A percentile compares a stretch with the other conserved stretches of the same genome.
Conservation (phyloP, 2,329 filamentous ascomycete genomes). For the Aureobasidium sp. region DNA sequence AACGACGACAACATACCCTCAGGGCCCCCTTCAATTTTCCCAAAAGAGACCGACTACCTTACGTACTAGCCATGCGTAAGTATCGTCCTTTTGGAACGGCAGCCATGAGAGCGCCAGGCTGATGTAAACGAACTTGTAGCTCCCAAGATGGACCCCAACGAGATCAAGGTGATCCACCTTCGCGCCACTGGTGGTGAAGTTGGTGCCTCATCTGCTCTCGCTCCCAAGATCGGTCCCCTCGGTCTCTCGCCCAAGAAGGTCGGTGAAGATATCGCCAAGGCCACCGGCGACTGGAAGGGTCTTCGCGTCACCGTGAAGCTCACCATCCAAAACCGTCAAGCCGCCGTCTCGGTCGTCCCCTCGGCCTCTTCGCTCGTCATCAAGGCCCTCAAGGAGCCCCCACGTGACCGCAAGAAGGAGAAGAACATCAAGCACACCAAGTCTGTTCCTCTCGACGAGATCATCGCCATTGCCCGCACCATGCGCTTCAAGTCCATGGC, state of each 20-base stretch:
- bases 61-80: conserved; percentile 64
- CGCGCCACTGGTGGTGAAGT: conserved; percentile 98
- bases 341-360: conserved; percentile 91
- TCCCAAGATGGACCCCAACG: conserved; percentile 97
- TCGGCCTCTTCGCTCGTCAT: conserved; percentile 97
- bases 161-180: conserved; percentile 97
- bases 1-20: conserved; percentile 7
- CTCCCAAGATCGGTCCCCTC: conserved; percentile 98
- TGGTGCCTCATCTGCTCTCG: conserved; percentile 94
- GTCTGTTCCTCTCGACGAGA: conserved; percentile 88
- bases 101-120: conserved; percentile 34
- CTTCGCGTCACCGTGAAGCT: conserved; percentile 96
- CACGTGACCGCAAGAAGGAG: conserved; percentile 99
- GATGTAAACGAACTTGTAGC: conserved; percentile 44
- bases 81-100: conserved; percentile 55
- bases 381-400: conserved; percentile 97
- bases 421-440: conserved; percentile 99
- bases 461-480: conserved; percentile 87
- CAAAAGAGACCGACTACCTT: conserved; percentile 58
- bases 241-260: conserved; percentile 99
- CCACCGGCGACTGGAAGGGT: conserved; percentile 98
- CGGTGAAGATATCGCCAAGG: conserved; percentile 99
- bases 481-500: conserved; percentile 96
- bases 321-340: conserved; percentile 99
- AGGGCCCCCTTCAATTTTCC: conserved; percentile 3